Evolutionary conservation across 2,329 filamentous ascomycete genomes (phyloP).

Genomic region (Penicillium sp.): DNA sequence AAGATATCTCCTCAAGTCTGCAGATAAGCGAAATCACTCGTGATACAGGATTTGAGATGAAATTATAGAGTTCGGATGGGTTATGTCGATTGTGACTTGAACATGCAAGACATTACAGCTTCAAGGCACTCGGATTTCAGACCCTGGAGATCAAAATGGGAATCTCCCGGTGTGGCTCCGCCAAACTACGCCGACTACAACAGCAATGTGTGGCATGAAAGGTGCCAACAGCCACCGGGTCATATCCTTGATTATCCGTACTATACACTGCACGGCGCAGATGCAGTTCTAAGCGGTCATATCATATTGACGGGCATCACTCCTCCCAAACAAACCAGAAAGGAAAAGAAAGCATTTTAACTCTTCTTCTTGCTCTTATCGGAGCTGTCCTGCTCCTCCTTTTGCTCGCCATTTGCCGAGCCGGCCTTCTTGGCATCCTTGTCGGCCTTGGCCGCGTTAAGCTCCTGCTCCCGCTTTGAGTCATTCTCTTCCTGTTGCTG

Average conservation of each 20-base stretch:
- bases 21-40: background rate
- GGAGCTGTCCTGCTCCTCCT: slow-evolving; percentile 51
- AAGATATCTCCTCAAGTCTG: background rate
- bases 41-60: background rate
- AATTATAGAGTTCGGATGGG: background rate
- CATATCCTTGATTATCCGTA: slow-evolving; percentile 21
- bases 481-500: slow-evolving; percentile 97
- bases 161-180: background rate
- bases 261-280: slow-evolving; percentile 24
- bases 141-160: background rate
- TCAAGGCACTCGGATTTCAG: background rate
- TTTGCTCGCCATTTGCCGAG: slow-evolving; percentile 51
- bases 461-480: slow-evolving; percentile 63
- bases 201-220: background rate
- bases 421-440: slow-evolving; percentile 50
- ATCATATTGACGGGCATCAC: slow-evolving; percentile 22
- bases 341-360: slow-evolving; percentile 10
- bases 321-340: slow-evolving; percentile 1
- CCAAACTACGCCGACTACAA: background rate
- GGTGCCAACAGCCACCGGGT: slow-evolving; percentile 3
- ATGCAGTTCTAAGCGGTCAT: slow-evolving; percentile 26
- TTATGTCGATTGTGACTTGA: background rate
- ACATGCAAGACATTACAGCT: background rate
- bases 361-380: slow-evolving; percentile 56
- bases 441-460: slow-evolving; percentile 62